A percentile compares a stretch with the other conserved stretches of the same genome.
Evolutionary conservation across 257 asterid genomes (phyloP).

Genomic region (Nicotiana tomentosiformis): DNA sequence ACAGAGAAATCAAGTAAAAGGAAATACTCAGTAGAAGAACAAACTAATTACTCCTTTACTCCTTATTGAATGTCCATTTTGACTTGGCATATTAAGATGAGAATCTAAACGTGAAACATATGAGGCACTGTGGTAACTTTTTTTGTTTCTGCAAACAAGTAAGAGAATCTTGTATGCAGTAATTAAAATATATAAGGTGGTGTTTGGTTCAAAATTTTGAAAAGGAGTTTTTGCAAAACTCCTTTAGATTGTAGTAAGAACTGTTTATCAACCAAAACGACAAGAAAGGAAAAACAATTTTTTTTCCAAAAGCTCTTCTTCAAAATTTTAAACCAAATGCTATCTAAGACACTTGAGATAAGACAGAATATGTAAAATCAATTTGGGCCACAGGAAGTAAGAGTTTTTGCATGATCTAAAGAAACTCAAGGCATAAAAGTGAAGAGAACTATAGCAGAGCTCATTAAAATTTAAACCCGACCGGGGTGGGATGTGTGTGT

Average conservation of each 20-base stretch:
- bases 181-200: background rate
- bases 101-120: background rate
- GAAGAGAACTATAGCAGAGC: background rate
- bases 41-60: background rate
- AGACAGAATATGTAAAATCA: background rate
- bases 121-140: background rate
- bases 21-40: background rate
- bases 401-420: background rate
- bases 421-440: background rate
- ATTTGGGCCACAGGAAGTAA: background rate
- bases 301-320: background rate
- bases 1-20: background rate
- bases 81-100: background rate
- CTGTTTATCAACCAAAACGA: background rate
- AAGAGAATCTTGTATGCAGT: background rate
- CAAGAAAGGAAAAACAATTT: background rate
- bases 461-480: background rate
- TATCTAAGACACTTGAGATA: background rate
- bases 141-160: background rate
- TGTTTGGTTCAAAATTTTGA: background rate
- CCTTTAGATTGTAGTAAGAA: background rate
- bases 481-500: no score
- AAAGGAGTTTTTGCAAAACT: background rate
- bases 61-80: background rate
- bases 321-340: background rate